Percentiles rank a stretch among this genome's conserved stretches.
phyloP scores from a whole-genome alignment of 208 protist genomes.

The Crithidia sp. region DNA sequence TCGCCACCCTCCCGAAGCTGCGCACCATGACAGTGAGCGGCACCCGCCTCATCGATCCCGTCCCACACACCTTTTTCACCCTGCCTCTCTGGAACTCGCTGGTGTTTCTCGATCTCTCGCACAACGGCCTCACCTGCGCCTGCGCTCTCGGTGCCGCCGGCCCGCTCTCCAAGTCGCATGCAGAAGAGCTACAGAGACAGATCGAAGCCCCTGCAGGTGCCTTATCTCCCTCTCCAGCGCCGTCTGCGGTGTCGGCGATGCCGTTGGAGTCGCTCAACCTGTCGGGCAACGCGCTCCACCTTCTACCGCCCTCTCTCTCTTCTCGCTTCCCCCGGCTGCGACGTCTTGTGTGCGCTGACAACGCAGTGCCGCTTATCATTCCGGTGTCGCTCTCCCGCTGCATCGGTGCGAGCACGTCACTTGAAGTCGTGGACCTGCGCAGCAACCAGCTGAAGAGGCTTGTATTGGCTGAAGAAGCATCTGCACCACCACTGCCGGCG shows the following conservation, averaged over 20 bases:
- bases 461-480: constrained; percentile 18
- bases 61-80: constrained; percentile 29
- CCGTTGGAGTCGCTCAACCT: constrained; percentile 48
- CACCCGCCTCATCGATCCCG: constrained; percentile 31
- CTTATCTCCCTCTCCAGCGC: neutral
- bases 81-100: constrained; percentile 37
- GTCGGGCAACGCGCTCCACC: constrained; percentile 35
- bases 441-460: constrained; percentile 26
- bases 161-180: constrained; percentile 1
- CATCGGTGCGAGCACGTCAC: constrained; percentile 24
- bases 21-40: constrained; percentile 34
- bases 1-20: constrained; percentile 19
- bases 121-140: constrained; percentile 42
- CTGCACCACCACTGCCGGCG: constrained; percentile 21
- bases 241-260: neutral
- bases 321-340: constrained; percentile 42
- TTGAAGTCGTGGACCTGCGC: constrained; percentile 28
- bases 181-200: neutral
- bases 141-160: constrained; percentile 36
- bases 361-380: constrained; percentile 22
- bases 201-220: neutral
- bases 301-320: constrained; percentile 34
- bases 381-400: constrained; percentile 25
- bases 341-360: constrained; percentile 38
- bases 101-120: constrained; percentile 39